Conservation (phyloP, 2,329 filamentous ascomycete genomes). For the Phialophora macrospora region DNA sequence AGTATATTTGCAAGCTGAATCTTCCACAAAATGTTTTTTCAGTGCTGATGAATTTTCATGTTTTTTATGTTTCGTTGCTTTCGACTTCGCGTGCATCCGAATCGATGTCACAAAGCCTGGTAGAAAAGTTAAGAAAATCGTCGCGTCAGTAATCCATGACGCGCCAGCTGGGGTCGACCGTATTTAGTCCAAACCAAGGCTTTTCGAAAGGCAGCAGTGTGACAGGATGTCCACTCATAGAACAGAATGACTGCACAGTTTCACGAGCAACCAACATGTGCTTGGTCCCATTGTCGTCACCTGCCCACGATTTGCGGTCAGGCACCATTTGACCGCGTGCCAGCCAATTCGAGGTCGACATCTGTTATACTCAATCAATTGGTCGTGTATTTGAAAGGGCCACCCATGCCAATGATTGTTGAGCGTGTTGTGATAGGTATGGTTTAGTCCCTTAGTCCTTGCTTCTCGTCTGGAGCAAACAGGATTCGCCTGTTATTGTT, state of each 20-base stretch:
- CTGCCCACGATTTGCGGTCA: not conserved
- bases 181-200: not conserved
- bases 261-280: not conserved
- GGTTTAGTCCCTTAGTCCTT: not conserved
- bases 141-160: not conserved
- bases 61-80: not conserved
- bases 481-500: not conserved
- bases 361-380: not conserved
- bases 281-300: not conserved
- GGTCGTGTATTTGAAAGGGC: not conserved
- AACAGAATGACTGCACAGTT: not conserved
- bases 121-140: not conserved
- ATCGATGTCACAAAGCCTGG: not conserved
- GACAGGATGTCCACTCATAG: not conserved
- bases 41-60: not conserved
- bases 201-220: not conserved
- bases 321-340: constrained; percentile 1
- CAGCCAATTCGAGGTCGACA: constrained; percentile 4
- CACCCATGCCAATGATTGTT: not conserved
- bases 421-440: not conserved
- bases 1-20: not conserved
- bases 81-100: not conserved
- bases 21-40: not conserved
- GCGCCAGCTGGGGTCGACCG: no score
- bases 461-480: not conserved